Base-by-base conservation (phyloP, 2,329 filamentous ascomycete genomes). In the Fusarium phyllophilum region DNA sequence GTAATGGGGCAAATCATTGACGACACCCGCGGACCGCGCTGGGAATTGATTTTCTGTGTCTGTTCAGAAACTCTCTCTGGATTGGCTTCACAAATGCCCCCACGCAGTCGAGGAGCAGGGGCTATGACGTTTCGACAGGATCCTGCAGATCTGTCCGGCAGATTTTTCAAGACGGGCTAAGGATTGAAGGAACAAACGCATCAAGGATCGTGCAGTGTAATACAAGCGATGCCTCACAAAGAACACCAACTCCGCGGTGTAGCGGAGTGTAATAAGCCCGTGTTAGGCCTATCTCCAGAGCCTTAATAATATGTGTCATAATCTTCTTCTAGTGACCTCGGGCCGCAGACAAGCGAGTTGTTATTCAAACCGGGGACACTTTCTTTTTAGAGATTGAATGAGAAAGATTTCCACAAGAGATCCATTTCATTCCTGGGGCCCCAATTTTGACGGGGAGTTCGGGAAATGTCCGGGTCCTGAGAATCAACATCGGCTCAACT, bases 401-500 rank as follows among this genome's bases (percentile, higher is more conserved):
- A 42, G 36, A 45, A 45, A 49, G 26, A 56, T 55, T 55, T 44
- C 60, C 52, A 57, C 46, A 58, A 65, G 55, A 56, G 36, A 64
- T 55, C 55, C 46, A 62, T 33, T 45, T 34, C 34, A 45, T 38
- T 51, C 56, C 62, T 72, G 63, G 56, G 64, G 72, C 61, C 48
- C 75, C 74, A 66, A 59, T 68, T 66, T 58, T 68, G 52, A 68
- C 75, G 75, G 75, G 76, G 76, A 77, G 76, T 77, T 77, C 70
- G 60, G 62, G 44, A 60, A 55, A 74, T 74, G 49, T 44, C 34
- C 60, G 60, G 49, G 39, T 62, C 41, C 31, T 58, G 34, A 39
- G 51, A 29, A 12, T 45, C 46, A 26, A 24, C 31, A 38, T 76
- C 42, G 51, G 60, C 26, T 59, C 45, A 48, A 55, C 31, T 59